phyloP scores from a whole-genome alignment of 2,329 filamentous ascomycete species.

The Aspergillus neotritici region DNA sequence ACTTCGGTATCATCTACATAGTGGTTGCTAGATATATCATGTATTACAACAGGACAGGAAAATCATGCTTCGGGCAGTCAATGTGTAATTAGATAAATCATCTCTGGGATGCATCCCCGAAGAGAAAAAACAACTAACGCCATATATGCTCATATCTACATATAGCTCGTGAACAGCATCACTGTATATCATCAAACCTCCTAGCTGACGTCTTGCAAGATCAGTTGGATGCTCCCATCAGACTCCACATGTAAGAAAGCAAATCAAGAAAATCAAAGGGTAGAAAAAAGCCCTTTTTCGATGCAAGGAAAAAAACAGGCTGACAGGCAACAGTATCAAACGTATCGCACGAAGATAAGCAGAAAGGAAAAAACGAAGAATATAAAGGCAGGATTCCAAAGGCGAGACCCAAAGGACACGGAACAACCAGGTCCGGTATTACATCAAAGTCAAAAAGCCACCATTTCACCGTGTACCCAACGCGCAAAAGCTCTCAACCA shows the following conservation, averaged over 20 bases:
- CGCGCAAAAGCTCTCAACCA: slow-evolving; percentile 15
- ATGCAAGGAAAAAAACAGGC: slow-evolving; percentile 15
- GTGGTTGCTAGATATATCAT: no score
- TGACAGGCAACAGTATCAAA: slow-evolving; percentile 11
- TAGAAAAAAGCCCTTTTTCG: slow-evolving; percentile 16
- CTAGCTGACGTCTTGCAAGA: slow-evolving; percentile 17
- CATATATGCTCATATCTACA: slow-evolving; percentile 40
- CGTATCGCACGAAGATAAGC: slow-evolving; percentile 14
- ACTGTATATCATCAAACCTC: slow-evolving; percentile 29
- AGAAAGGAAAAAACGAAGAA: slow-evolving; percentile 13
- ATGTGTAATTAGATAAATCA: no score
- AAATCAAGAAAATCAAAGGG: slow-evolving; percentile 21
- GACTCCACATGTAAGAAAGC: slow-evolving; percentile 17
- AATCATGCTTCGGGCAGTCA: no score
- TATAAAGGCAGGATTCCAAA: slow-evolving; percentile 8
- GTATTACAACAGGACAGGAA: no score
- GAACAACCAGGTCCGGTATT: slow-evolving; percentile 13
- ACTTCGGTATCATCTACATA: no score
- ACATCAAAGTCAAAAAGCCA: slow-evolving; percentile 24
- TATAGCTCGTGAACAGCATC: slow-evolving; percentile 29
- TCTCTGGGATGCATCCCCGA: no score
- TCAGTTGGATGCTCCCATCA: slow-evolving; percentile 20
- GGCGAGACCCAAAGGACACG: slow-evolving; percentile 13
- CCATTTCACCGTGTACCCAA: slow-evolving; percentile 23
- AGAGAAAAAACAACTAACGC: slow-evolving; percentile 25